Conservation (phyloP, 139 green algal species). For the Trebouxia sp. region DNA sequence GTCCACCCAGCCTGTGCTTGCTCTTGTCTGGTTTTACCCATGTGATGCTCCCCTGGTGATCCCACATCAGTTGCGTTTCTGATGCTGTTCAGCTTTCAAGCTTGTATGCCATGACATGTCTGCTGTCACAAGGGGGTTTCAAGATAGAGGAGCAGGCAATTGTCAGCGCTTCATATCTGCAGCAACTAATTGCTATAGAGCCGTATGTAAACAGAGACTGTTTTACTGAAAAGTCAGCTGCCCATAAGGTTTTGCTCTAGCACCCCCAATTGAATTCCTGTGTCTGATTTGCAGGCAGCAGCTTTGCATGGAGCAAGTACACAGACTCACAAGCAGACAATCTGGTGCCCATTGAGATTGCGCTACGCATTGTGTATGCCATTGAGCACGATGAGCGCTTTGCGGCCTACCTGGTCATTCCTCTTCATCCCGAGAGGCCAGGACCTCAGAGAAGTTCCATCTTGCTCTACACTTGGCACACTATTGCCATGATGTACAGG, state of each 20-base stretch:
- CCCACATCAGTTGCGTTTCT: no score
- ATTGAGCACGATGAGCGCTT: conserved; percentile 46
- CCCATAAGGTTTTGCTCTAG: neutral
- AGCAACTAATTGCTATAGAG: no score
- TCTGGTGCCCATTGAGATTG: conserved; percentile 48
- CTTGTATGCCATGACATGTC: no score
- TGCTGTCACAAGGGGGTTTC: no score
- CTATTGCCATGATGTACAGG: conserved; percentile 64
- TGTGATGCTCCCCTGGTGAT: no score
- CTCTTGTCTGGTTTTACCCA: neutral
- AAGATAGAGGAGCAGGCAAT: no score
- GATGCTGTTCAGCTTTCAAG: no score
- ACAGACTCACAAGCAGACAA: conserved; percentile 31
- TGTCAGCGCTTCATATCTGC: no score
- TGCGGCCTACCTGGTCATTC: conserved; percentile 48
- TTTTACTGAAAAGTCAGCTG: no score
- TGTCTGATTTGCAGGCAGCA: neutral
- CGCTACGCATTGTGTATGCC: conserved; percentile 46
- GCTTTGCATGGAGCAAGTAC: conserved; percentile 21
- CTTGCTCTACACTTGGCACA: conserved; percentile 31
- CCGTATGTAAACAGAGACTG: no score
- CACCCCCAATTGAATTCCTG: no score
- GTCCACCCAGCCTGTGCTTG: neutral
- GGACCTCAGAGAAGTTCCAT: conserved; percentile 8
- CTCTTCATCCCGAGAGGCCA: conserved; percentile 48